Conservation (phyloP, 768 basidiomycete species). For the Hygrocybe punicea region DNA sequence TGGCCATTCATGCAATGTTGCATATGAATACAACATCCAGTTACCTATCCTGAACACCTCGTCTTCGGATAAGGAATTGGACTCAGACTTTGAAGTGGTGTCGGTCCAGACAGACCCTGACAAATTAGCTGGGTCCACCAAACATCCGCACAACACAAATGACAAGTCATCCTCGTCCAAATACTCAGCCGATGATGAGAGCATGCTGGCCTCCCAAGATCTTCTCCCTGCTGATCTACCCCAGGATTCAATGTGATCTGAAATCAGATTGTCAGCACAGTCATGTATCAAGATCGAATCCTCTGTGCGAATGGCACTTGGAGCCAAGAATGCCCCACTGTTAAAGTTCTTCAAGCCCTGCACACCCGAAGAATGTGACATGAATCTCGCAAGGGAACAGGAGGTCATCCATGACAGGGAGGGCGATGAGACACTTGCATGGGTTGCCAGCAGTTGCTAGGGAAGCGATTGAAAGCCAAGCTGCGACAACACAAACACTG, state of each 20-base stretch:
- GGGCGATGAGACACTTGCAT: neutral
- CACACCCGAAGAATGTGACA: neutral
- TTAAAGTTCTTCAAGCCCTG: constrained; percentile 4
- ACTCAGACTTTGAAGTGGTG: constrained; percentile 2
- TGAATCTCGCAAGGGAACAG: constrained; percentile 5
- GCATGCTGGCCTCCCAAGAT: neutral
- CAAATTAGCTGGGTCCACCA: neutral
- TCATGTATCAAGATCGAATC: neutral
- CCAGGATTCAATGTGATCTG: neutral
- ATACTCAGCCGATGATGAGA: neutral
- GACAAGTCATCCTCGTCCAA: neutral
- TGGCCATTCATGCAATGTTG: too few relatives aligned
- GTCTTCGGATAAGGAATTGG: neutral
- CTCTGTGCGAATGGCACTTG: neutral
- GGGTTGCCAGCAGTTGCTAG: neutral
- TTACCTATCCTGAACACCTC: neutral
- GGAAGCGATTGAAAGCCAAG: too few relatives aligned
- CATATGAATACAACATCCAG: neutral
- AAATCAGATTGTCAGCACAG: neutral
- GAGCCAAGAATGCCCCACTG: neutral
- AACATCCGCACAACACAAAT: neutral
- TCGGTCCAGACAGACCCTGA: neutral
- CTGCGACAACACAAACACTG: constrained; percentile 1
- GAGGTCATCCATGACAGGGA: neutral
- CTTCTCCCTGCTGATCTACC: neutral